Evolutionary conservation across 768 basidiomycete species (phyloP).

Genomic region (Saitozyma podzolica): DNA sequence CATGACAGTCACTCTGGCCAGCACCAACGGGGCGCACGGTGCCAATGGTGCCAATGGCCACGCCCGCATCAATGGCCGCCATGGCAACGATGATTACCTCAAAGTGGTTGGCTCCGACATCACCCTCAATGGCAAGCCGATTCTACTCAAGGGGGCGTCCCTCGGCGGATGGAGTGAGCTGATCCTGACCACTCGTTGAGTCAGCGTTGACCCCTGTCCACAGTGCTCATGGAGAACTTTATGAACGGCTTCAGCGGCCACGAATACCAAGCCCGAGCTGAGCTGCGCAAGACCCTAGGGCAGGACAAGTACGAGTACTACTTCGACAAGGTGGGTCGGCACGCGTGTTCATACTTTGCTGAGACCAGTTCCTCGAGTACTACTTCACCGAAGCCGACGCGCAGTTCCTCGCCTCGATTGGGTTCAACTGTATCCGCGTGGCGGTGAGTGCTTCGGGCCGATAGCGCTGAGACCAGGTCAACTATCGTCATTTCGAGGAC

Average conservation of each 20-base stretch:
- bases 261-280: constrained; percentile 70
- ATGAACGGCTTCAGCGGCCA: constrained; percentile 72
- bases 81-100: constrained; percentile 3
- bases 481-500: constrained; percentile 55
- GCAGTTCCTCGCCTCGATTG: constrained; percentile 72
- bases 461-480: background rate
- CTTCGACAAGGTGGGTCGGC: constrained; percentile 69
- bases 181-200: too few species aligned
- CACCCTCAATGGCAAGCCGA: constrained; percentile 31
- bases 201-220: background rate
- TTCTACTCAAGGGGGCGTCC: constrained; percentile 33
- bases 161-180: constrained; percentile 68
- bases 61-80: too few species aligned
- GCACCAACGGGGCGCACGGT: too few species aligned
- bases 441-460: constrained; percentile 14
- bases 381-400: constrained; percentile 79
- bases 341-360: background rate
- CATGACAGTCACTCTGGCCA: too few species aligned
- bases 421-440: constrained; percentile 72
- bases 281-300: constrained; percentile 67
- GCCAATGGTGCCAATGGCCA: too few species aligned
- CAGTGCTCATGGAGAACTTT: constrained; percentile 66
- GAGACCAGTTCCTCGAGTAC: constrained; percentile 69
- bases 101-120: constrained; percentile 31
- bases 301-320: constrained; percentile 67